Conservation (phyloP, 1,284 basidiomycete species). For the Apiotrichum siamense region DNA sequence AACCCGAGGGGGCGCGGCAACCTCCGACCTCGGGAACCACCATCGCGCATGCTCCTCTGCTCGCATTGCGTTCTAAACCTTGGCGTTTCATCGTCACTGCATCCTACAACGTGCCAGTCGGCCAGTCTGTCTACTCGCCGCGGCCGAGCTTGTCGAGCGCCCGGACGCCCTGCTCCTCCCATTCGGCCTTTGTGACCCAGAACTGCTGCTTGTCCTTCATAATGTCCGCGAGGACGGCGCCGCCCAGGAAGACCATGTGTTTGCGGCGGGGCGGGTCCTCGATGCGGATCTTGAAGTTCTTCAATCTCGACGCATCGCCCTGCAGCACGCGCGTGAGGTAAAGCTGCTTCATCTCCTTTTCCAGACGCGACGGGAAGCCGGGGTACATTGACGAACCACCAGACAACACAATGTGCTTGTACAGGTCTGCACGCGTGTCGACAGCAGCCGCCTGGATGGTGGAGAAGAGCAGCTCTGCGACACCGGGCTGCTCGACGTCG, state of each 20-base stretch:
- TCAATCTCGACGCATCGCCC: conserved; percentile 77
- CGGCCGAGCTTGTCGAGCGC: conserved; percentile 71
- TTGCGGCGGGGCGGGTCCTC: conserved; percentile 97
- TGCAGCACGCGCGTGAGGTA: conserved; percentile 84
- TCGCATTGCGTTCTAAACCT: not conserved
- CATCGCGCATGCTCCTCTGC: no score
- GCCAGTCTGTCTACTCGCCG: conserved; percentile 42
- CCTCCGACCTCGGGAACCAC: no score
- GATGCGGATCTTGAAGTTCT: conserved; percentile 99
- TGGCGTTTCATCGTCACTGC: conserved; percentile 3
- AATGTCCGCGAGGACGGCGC: conserved; percentile 92
- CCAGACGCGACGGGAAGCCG: conserved; percentile 87
- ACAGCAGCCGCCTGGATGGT: conserved; percentile 90
- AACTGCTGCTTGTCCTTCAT: conserved; percentile 94
- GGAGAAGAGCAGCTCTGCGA: conserved; percentile 95
- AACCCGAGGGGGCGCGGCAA: no score
- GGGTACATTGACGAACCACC: conserved; percentile 99
- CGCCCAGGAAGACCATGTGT: conserved; percentile 99
- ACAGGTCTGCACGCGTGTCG: conserved; percentile 83
- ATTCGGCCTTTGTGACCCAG: conserved; percentile 89
- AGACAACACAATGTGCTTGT: conserved; percentile 96
- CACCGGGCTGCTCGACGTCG: conserved; percentile 93
- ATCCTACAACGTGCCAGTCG: conserved; percentile 12
- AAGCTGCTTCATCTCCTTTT: conserved; percentile 99
- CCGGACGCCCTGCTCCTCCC: conserved; percentile 79